A percentile compares a stretch with the other conserved stretches of the same genome.
Conservation (phyloP, 2,329 filamentous ascomycete species). For the Claviceps pazoutovae region DNA sequence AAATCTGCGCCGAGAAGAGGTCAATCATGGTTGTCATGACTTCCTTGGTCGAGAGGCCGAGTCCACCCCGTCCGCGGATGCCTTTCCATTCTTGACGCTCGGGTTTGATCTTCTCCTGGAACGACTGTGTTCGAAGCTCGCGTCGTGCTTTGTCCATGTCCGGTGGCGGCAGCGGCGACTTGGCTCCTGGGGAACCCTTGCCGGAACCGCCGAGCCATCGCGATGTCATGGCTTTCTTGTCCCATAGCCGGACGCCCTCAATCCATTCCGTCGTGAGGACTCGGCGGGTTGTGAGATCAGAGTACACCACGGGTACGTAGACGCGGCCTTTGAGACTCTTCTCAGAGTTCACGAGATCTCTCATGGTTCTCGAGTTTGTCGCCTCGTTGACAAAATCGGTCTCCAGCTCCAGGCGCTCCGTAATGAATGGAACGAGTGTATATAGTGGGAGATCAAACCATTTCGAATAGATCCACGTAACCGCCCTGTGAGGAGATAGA, state of each 20-base stretch:
- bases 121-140: conserved; percentile 35
- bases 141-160: conserved; percentile 31
- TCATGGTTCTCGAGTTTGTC: conserved; percentile 75
- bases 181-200: conserved; percentile 65
- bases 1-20: conserved; percentile 94
- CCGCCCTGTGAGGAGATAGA: conserved; percentile 39
- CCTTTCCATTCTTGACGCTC: conserved; percentile 70
- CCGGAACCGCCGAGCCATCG: conserved; percentile 68
- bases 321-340: conserved; percentile 64
- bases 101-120: conserved; percentile 57
- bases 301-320: conserved; percentile 76
- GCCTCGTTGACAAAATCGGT: conserved; percentile 93
- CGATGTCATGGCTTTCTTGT: conserved; percentile 66
- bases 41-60: conserved; percentile 68
- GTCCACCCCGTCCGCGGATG: conserved; percentile 55
- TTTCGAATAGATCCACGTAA: conserved; percentile 68
- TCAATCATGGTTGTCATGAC: conserved; percentile 97
- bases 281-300: conserved; percentile 66
- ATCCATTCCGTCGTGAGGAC: conserved; percentile 97
- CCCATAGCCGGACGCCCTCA: conserved; percentile 84
- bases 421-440: conserved; percentile 80
- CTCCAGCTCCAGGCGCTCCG: conserved; percentile 80
- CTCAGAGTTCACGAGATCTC: conserved; percentile 59
- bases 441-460: conserved; percentile 93
- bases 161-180: conserved; percentile 42